phyloP scores from a whole-genome alignment of 306 rosid species.

The Carpinus fangiana region DNA sequence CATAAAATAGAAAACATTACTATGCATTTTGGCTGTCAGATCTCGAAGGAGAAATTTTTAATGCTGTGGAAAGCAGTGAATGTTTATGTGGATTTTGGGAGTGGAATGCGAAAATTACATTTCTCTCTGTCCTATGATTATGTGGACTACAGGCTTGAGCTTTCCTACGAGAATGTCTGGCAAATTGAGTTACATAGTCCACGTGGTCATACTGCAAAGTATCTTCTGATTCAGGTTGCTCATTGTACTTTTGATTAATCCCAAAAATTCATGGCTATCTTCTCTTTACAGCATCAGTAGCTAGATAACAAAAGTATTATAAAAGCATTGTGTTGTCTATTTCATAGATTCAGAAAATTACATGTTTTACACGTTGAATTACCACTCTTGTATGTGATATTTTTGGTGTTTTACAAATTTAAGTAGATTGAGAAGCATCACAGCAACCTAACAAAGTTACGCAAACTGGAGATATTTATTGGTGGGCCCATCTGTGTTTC shows the following conservation, averaged over 20 bases:
- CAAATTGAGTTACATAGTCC: conserved; percentile 58
- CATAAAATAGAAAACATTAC: conserved; percentile 37
- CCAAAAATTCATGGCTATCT: background rate
- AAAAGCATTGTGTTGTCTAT: background rate
- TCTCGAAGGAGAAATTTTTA: conserved; percentile 43
- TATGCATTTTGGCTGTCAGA: conserved; percentile 67
- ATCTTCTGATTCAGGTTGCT: conserved; percentile 78
- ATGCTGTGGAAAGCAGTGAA: conserved; percentile 36
- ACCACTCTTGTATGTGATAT: background rate
- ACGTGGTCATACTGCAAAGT: conserved; percentile 33
- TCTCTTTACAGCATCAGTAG: background rate
- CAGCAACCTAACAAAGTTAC: background rate
- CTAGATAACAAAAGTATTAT: background rate
- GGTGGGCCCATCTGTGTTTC: no score
- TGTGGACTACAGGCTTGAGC: conserved; percentile 50
- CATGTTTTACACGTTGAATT: background rate
- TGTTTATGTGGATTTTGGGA: conserved; percentile 53
- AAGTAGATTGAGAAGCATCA: background rate
- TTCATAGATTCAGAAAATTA: background rate
- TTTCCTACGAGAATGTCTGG: conserved; percentile 67
- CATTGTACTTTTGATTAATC: background rate
- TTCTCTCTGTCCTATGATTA: conserved; percentile 27
- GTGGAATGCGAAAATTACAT: conserved; percentile 40
- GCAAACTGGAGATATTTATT: no score
- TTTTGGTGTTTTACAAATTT: background rate